These are phyloP conservation scores for Pythium rhizo-oryzae DNA, from an alignment of 352 stramenopile genomes.

Conservation along the genomic window DNA sequence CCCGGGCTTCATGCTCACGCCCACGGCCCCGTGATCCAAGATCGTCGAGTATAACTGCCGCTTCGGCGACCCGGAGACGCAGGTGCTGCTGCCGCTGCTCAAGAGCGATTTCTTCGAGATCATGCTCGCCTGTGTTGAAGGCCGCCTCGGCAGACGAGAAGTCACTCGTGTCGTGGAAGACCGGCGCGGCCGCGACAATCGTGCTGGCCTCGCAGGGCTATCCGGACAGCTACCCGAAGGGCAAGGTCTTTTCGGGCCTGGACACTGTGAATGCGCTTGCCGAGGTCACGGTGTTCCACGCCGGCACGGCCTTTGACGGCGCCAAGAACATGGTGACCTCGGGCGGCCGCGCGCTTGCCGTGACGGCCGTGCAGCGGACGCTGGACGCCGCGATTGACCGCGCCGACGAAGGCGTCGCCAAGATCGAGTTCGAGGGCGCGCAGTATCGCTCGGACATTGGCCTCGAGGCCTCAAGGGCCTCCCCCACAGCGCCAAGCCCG, in stretches of 20 bases:
- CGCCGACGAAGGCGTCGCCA: constrained; percentile 91
- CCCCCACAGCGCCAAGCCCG: constrained; percentile 83
- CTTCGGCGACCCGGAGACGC: constrained; percentile 99
- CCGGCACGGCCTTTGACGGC: constrained; percentile 91
- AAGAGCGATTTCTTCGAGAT: constrained; percentile 98
- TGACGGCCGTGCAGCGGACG: constrained; percentile 92
- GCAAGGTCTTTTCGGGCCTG: constrained; percentile 94
- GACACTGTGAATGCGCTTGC: constrained; percentile 81
- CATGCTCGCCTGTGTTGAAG: constrained; percentile 95
- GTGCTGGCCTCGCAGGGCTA: constrained; percentile 98
- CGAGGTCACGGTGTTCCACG: constrained; percentile 98
- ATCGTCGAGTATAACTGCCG: constrained; percentile 99
- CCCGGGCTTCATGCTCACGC: constrained; percentile 98
- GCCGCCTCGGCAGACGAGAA: constrained; percentile 88
- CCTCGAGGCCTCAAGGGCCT: constrained; percentile 92
- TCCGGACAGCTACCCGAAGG: constrained; percentile 98
- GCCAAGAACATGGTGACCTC: constrained; percentile 86
- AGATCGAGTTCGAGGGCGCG: constrained; percentile 91
- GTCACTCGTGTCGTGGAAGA: constrained; percentile 91
- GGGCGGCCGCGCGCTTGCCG: constrained; percentile 97
- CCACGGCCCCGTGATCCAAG: constrained; percentile 87
- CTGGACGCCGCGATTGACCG: constrained; percentile 92
- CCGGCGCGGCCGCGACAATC: constrained; percentile 93
- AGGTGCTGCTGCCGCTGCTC: constrained; percentile 98
- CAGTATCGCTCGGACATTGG: constrained; percentile 98